Base-by-base conservation (phyloP, 139 green algal genomes). In the Chlorella sp. region DNA sequence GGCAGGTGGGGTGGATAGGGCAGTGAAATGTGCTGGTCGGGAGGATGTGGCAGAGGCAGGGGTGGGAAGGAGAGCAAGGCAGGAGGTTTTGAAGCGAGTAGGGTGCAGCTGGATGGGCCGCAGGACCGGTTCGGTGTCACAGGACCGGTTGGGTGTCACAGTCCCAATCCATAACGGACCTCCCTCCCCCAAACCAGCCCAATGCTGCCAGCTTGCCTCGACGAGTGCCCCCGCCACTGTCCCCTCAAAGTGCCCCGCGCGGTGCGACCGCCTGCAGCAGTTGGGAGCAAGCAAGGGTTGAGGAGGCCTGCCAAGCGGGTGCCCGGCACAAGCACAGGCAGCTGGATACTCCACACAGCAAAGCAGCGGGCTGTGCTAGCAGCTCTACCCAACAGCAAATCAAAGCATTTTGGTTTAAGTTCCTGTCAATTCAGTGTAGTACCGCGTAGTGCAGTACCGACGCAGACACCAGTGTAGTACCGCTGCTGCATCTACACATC, bases 161-260 rank as follows among this genome's bases (percentile, higher is more conserved):
- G n/a, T n/a, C n/a, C n/a, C 66, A 73, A n/a, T 73, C 3, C 66
- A n/a, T 9, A 73, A 30, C 66, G 4, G 5, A 15, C 5, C 24
- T 3, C 11, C 24, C 24, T 14, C 14, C 3, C 66, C 66, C 24
- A 73, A 14, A 9, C 26, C 76, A 48, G 36, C 18, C 26, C 64
- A 36, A 40, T 34, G 19, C 26, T 28, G 7, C 19, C 1, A 21
- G 53, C 84, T 9, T 39, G 34, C 84, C 84, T 88, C 28, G 21
- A 97, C 69, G 28, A 97, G 91, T 34, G 92, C 21, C 0, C 90
- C 94, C 26, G 90, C 93, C 5, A 93, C 75, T 0, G 91, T 95
- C 39, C 85, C 94, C 40, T 75, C 48, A 77, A 97, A 95, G 21
- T 92, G 81, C 0, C 93, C 92, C 0, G 81, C 66, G 9, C 34